Base-by-base conservation (phyloP, 75 land plant species). In the Adiantum capillusveneris region DNA sequence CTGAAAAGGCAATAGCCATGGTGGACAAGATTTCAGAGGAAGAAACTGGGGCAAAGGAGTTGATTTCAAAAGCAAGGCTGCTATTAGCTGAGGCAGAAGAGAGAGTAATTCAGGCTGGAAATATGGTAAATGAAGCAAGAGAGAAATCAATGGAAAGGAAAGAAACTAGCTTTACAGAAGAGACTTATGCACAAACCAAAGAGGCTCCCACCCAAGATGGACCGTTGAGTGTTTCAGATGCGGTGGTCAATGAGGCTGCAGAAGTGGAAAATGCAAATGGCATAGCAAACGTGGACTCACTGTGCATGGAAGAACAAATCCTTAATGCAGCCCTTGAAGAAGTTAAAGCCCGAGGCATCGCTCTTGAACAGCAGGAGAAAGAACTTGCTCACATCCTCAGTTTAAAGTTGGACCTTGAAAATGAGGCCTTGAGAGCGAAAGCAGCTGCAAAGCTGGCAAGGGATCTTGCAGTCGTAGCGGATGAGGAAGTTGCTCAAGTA, bases 401-500 rank as follows among this genome's bases (percentile, higher is more conserved):
- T 17, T 73, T 56, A 29, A 90, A 90, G 65, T 68, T 55, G 9
- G 91, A 90, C 63, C 67, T 84, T 58, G 88, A 90, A 68, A 70
- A 65, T 31, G 85, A 84, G 58, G 75, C 79, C 18, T 79, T 68
- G 37, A 56, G 75, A 14, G 69, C 86, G 64, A 76, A 44, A 39
- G 75, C 73, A 29, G 60, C 64, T 57, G 90, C 91, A 11, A 85
- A 79, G 58, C 70, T 57, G 51, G 80, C 84, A 21, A 80, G 74
- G 56, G 45, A 69, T 39, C 63, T 69, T 57, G 86, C 96, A 31
- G 59, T 59, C 36, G 84, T 71, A 67, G 96, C 92, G 7, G 99
- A 95, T 39, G 87, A 90, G 36, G 99, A 86, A 18, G 99, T 95
- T 18, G 84, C 86, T 41, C 70, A 81, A n/a, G 78, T 88, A 46